Percentiles rank a stretch among this genome's conserved stretches.
Evolutionary conservation across 176 grass and related monocot genomes (phyloP).

Genomic region (Lolium multiflorum): DNA sequence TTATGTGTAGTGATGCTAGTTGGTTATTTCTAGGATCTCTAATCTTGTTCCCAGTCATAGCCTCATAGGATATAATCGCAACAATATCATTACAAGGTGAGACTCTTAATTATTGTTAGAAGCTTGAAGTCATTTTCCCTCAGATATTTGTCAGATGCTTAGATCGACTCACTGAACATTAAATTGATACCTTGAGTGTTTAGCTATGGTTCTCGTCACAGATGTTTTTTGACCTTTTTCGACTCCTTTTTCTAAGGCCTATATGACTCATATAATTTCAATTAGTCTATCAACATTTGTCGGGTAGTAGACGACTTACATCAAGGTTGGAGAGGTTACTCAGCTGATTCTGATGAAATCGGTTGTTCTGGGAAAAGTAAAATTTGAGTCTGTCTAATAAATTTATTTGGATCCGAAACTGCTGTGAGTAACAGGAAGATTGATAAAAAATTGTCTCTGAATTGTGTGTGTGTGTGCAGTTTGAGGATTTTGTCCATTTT

Average conservation of each 20-base stretch:
- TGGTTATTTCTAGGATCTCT: not conserved
- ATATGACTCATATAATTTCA: not conserved
- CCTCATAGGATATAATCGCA: not conserved
- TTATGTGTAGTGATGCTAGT: not conserved
- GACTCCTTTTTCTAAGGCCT: not conserved
- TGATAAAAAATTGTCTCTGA: not conserved
- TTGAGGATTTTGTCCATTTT: conserved; percentile 17
- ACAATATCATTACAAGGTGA: not conserved
- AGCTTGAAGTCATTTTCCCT: not conserved
- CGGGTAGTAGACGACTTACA: not conserved
- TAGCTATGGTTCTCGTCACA: not conserved
- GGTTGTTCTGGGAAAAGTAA: not conserved
- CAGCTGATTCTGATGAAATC: not conserved
- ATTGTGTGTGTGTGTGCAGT: not conserved
- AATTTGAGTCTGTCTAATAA: not conserved
- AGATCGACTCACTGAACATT: not conserved
- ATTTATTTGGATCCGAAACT: not conserved
- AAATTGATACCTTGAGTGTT: not conserved
- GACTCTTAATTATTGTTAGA: not conserved
- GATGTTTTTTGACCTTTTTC: not conserved
- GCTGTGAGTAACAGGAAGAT: not conserved
- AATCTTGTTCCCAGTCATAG: not conserved
- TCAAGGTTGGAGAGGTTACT: not conserved
- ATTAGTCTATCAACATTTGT: not conserved
- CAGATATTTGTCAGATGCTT: not conserved